These are phyloP conservation scores for Rhodotorula paludigena DNA, from an alignment of 768 basidiomycete species.

Conservation along the genomic window DNA sequence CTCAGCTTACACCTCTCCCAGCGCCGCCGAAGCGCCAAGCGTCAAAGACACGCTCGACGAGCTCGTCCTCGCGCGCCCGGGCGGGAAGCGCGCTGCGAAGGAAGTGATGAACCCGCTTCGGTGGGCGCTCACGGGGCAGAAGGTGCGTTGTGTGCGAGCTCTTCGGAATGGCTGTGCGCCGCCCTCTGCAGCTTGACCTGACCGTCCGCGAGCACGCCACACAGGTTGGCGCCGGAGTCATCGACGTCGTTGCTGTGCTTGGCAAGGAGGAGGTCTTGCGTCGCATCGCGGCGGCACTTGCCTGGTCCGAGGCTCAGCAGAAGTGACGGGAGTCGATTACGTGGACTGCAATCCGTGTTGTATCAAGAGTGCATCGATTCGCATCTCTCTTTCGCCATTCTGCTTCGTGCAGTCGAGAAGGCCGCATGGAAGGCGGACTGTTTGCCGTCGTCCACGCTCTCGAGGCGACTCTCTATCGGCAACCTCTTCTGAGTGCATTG, in stretches of 20 bases:
- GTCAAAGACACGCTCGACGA: background rate
- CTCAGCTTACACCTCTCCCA: background rate
- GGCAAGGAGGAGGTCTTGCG: background rate
- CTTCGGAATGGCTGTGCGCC: too few species aligned
- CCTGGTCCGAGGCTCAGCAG: constrained; percentile 1
- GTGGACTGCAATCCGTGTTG: background rate
- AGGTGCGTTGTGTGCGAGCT: background rate
- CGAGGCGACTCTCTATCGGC: too few species aligned
- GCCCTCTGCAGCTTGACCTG: too few species aligned
- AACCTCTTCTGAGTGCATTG: too few species aligned
- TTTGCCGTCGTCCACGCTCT: too few species aligned
- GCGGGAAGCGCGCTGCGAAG: background rate
- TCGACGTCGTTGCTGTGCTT: background rate
- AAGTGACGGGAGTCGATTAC: background rate
- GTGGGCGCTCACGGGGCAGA: background rate
- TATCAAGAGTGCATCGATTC: too few species aligned
- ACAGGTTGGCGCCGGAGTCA: constrained; percentile 5
- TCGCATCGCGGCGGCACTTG: background rate
- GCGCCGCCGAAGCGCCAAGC: background rate
- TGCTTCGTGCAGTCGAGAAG: too few species aligned
- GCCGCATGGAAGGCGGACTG: too few species aligned
- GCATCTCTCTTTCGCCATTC: too few species aligned
- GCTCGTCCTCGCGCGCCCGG: background rate
- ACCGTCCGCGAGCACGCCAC: background rate
- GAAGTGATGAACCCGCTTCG: background rate